Percentiles rank a stretch among this genome's conserved stretches.
These are phyloP conservation scores for Clarireedia sp. DNA, from an alignment of 2,329 filamentous ascomycete species.

Conservation along the genomic window DNA sequence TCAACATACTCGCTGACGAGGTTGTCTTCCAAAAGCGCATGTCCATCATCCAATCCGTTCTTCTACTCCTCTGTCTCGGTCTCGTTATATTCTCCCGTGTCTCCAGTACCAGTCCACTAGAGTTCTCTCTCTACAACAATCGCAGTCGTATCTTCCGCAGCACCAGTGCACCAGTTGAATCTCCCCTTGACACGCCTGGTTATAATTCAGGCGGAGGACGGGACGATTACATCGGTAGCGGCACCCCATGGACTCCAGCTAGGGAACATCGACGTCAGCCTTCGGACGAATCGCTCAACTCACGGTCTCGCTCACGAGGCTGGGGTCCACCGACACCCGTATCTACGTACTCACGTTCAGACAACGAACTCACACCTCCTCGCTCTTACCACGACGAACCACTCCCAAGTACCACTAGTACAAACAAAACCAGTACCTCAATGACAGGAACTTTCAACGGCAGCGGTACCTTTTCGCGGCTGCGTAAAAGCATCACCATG, in stretches of 20 bases:
- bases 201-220: constrained; percentile 8
- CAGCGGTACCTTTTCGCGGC: neutral
- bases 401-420: neutral
- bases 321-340: constrained; percentile 12
- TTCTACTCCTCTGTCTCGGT: constrained; percentile 78
- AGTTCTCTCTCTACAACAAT: constrained; percentile 16
- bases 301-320: constrained; percentile 7
- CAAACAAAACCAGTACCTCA: neutral
- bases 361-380: constrained; percentile 11
- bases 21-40: constrained; percentile 82
- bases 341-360: constrained; percentile 12
- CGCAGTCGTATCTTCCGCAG: constrained; percentile 16
- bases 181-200: constrained; percentile 21
- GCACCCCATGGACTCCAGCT: neutral
- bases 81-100: constrained; percentile 73
- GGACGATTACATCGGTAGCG: neutral
- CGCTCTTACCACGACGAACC: constrained; percentile 1
- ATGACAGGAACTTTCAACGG: neutral
- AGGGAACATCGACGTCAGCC: constrained; percentile 4
- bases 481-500: neutral
- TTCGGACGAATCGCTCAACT: constrained; percentile 9
- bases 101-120: constrained; percentile 25
- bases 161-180: constrained; percentile 17
- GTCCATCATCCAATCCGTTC: constrained; percentile 81
- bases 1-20: constrained; percentile 90